These are phyloP conservation scores for Sabuloglossum arenarium DNA, from an alignment of 495 filamentous ascomycete species.

Conservation along the genomic window DNA sequence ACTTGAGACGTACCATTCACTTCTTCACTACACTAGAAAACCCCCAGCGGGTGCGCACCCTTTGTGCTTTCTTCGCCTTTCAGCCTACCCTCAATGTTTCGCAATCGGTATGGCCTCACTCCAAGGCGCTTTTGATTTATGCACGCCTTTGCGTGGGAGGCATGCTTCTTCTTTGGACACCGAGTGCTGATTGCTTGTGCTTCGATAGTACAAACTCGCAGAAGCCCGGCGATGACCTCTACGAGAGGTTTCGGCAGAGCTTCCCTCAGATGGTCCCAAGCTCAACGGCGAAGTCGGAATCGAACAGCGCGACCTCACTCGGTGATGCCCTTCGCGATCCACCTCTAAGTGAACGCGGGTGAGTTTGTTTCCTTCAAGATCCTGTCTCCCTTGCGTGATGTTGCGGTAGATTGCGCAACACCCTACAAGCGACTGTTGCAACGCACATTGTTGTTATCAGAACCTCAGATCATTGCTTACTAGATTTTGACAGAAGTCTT, in stretches of 20 bases:
- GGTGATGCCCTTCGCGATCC: neutral
- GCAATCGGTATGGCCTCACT: neutral
- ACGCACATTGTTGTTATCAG: neutral
- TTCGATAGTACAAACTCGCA: slow-evolving; percentile 51
- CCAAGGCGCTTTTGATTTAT: neutral
- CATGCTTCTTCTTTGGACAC: neutral
- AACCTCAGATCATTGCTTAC: neutral
- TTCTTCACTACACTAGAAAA: neutral
- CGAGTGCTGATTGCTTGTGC: neutral
- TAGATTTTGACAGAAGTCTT: neutral
- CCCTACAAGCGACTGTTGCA: neutral
- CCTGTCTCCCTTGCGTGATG: neutral
- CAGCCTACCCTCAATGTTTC: neutral
- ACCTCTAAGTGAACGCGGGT: neutral
- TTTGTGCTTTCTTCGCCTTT: neutral
- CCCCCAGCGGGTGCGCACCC: neutral
- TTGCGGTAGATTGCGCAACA: neutral
- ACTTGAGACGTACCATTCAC: neutral
- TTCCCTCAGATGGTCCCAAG: slow-evolving; percentile 44
- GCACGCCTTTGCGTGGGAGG: neutral
- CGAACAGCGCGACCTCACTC: slow-evolving; percentile 3
- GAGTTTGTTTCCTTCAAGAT: neutral
- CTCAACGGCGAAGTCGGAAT: slow-evolving; percentile 12
- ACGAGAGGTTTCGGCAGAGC: slow-evolving; percentile 60
- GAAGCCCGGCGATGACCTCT: slow-evolving; percentile 70